Percentiles rank a stretch among this genome's conserved stretches.
Evolutionary conservation across 176 grass and related monocot genomes (phyloP).

Genomic region (Carex littledalei): DNA sequence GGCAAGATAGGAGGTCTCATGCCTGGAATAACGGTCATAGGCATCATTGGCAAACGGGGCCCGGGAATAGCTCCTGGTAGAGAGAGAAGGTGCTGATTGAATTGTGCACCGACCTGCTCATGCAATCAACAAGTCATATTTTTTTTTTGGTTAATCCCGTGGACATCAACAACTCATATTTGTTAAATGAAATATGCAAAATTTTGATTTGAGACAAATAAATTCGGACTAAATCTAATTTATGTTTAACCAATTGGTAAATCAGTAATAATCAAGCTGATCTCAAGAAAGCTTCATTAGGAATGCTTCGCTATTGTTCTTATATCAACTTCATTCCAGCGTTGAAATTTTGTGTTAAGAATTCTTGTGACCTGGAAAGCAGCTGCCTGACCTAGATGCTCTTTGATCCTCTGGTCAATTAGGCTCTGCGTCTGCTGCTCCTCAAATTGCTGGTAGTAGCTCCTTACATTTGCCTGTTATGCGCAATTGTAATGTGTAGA

Average conservation of each 20-base stretch:
- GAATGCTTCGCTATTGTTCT: not conserved
- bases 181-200: not conserved
- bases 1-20: not conserved
- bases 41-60: not conserved
- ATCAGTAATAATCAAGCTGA: not conserved
- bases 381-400: constrained; percentile 87
- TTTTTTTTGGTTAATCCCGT: too few relatives aligned
- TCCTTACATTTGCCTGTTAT: constrained; percentile 77
- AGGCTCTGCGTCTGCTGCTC: constrained; percentile 95
- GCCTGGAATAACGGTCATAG: not conserved
- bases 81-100: not conserved
- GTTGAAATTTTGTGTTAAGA: not conserved
- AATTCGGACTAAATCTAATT: too few relatives aligned
- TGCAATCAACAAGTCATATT: too few relatives aligned
- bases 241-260: not conserved
- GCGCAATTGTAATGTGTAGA: not conserved
- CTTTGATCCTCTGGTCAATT: constrained; percentile 98
- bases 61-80: not conserved
- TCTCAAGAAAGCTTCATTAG: not conserved
- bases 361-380: constrained; percentile 53
- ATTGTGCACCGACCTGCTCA: not conserved
- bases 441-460: constrained; percentile 88
- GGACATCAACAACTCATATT: not conserved
- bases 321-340: not conserved
- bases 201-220: not conserved